Percentiles rank a stretch among this genome's conserved stretches.
Conservation (phyloP, 2,329 filamentous ascomycete species). For the Calonectria montana region DNA sequence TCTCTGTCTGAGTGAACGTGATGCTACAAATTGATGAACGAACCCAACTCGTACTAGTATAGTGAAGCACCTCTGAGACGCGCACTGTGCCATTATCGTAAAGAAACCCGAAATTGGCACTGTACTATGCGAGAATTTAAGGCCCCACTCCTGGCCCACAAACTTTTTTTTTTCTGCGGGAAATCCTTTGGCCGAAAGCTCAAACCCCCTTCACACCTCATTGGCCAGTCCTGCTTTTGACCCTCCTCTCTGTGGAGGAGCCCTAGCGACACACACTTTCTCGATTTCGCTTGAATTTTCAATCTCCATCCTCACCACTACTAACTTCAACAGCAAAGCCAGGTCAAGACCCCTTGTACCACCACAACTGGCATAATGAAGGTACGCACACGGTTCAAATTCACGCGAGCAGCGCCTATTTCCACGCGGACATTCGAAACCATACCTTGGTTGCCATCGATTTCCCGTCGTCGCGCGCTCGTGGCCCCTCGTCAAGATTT, state of each 20-base stretch:
- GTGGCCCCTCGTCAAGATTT: background rate
- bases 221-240: constrained; percentile 44
- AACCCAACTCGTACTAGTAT: background rate
- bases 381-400: constrained; percentile 47
- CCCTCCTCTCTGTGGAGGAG: constrained; percentile 39
- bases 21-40: background rate
- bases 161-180: constrained; percentile 27
- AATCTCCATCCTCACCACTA: constrained; percentile 47
- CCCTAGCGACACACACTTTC: constrained; percentile 58
- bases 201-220: constrained; percentile 34
- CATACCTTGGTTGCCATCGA: background rate
- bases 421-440: background rate
- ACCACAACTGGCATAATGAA: constrained; percentile 61
- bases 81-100: background rate
- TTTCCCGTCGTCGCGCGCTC: background rate
- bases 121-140: constrained; percentile 3
- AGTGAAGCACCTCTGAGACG: background rate
- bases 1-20: background rate
- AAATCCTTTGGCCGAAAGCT: constrained; percentile 38
- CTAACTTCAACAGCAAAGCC: constrained; percentile 55
- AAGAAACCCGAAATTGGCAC: background rate
- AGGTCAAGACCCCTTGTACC: constrained; percentile 57
- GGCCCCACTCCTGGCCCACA: background rate
- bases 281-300: constrained; percentile 52
- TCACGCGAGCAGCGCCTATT: background rate